Evolutionary conservation across 2,329 filamentous ascomycete species (phyloP), one percentile per base, ranked within the genome.

Genomic region (Paraphoma chrysanthemicola): DNA sequence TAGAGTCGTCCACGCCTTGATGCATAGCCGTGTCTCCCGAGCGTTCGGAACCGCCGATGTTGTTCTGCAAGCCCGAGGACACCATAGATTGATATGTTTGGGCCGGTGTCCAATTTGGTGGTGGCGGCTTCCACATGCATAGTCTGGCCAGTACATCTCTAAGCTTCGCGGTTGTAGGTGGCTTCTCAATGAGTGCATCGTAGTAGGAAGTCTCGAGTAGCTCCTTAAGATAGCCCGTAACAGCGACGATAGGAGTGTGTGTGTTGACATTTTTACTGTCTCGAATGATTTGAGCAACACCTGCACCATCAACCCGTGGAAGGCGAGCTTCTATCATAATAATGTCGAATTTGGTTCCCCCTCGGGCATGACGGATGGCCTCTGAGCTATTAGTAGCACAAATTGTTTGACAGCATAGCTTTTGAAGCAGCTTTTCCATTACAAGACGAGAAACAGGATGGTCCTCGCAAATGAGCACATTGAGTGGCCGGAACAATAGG

Each of bases 271-370:
- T 97, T 80, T 94, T 95, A 0, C 94, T 97, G 73, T 98, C 94
- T 46, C 95, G 89, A 65, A 99, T 93, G 95, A 99, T 99, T 36
- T 95, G 90, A 48, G 95, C 94, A 54, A 99, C 92, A 73, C 99
- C 95, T 11, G 92, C 91, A 23, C 95, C 95, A 68, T 93, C 98
- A 71, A 98, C 93, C 71, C 96, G 92, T 9, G 95, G 94, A 44
- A 99, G 82, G 74, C 94, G 96, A 80, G 93, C 97, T 78, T 99
- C 95, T 77, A 97, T 94, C 82, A 99, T 95, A 73, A 99, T 97
- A 68, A 97, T 92, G 77, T 99, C 95, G 72, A 98, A 99, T 72
- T 98, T 96, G 73, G 99, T 94, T 73, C 97, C 94, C 71, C 94
- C 94, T 83, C 96, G 91, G 29, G 95, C 93, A 77, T 95, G 97